These are phyloP conservation scores for Hypocreales sp. DNA, from an alignment of 2,329 filamentous ascomycete species.

Conservation along the genomic window DNA sequence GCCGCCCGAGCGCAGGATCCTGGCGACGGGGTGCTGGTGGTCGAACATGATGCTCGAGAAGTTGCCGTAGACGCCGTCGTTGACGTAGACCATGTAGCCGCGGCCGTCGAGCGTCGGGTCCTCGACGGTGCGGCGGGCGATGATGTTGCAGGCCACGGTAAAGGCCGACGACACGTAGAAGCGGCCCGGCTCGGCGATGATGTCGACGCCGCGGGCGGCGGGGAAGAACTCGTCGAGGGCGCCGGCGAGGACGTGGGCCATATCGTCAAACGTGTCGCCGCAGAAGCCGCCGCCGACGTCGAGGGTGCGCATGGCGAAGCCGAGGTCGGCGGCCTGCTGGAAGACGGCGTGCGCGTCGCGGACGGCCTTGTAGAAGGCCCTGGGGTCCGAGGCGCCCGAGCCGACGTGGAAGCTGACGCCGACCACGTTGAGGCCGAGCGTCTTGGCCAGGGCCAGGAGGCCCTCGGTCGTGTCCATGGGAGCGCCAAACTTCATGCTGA, in stretches of 20 bases:
- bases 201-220: constrained; percentile 48
- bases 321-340: constrained; percentile 61
- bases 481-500: constrained; percentile 96
- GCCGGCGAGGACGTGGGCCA: constrained; percentile 64
- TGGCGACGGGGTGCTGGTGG: constrained; percentile 80
- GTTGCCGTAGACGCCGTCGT: constrained; percentile 96
- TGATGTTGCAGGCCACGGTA: constrained; percentile 89
- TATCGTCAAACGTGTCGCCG: constrained; percentile 78
- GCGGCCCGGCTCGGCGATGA: constrained; percentile 92
- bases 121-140: constrained; percentile 78
- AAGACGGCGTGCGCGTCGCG: constrained; percentile 81
- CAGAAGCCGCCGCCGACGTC: constrained; percentile 93
- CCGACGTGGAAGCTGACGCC: constrained; percentile 98
- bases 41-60: constrained; percentile 99
- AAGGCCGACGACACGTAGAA: constrained; percentile 93
- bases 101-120: constrained; percentile 49
- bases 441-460: constrained; percentile 65
- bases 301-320: constrained; percentile 70
- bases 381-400: constrained; percentile 87
- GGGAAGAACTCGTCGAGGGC: constrained; percentile 86
- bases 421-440: constrained; percentile 77
- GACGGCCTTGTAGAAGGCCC: constrained; percentile 80
- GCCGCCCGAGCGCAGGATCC: constrained; percentile 52
- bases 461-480: constrained; percentile 66
- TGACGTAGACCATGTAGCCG: constrained; percentile 94